Evolutionary conservation across 108 stramenopile species (phyloP).

Genomic region (Nitzschia sp.): DNA sequence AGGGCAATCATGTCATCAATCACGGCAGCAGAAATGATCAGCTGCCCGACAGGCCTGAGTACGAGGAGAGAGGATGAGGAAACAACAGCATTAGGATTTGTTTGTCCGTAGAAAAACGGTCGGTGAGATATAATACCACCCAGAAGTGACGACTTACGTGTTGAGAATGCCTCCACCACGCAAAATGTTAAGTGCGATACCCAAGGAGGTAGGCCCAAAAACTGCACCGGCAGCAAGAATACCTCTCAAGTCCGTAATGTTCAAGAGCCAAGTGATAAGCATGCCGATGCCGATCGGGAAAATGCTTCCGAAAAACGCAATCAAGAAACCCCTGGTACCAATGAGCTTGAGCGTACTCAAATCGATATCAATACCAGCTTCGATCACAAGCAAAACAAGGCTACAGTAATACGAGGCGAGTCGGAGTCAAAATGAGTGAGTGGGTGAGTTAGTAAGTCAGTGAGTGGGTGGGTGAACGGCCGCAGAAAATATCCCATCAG

Average conservation of each 20-base stretch:
- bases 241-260: constrained; percentile 44
- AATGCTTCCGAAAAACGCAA: constrained; percentile 76
- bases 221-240: constrained; percentile 70
- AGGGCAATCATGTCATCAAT: too few species aligned
- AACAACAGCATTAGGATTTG: too few species aligned
- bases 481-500: too few species aligned
- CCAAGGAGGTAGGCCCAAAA: constrained; percentile 81
- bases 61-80: too few species aligned
- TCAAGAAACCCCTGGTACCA: constrained; percentile 69
- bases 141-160: constrained; percentile 52
- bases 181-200: constrained; percentile 81
- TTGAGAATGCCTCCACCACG: constrained; percentile 67
- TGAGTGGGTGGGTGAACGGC: too few species aligned
- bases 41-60: too few species aligned
- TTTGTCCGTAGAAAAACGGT: too few species aligned
- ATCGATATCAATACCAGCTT: constrained; percentile 87
- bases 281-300: constrained; percentile 77
- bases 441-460: too few species aligned
- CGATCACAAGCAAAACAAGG: constrained; percentile 68
- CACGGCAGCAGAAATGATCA: too few species aligned
- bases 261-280: constrained; percentile 44
- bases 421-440: too few species aligned
- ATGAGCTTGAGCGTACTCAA: constrained; percentile 72
- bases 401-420: too few species aligned
- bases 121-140: too few species aligned